Evolutionary conservation across 352 stramenopile genomes (phyloP), one percentile per base, ranked within the genome.

Genomic region (Hyaloperonospora arabidopsidis): DNA sequence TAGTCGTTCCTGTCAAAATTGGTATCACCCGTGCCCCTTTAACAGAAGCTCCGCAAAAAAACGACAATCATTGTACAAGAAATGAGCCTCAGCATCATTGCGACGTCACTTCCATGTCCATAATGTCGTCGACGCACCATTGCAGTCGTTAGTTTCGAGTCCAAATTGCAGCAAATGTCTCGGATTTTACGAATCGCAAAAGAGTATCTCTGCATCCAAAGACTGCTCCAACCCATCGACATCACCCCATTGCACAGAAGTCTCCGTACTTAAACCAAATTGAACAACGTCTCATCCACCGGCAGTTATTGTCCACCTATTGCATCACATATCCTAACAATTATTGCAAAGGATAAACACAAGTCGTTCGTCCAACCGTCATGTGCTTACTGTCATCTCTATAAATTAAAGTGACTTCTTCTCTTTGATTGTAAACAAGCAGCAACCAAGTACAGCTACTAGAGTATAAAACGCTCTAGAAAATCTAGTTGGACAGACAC

Each of bases 171-270:
- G 49, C 68, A 86, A 22, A 84, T 46, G 5, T 59, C 72, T 14
- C 63, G 21, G 49, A 92, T 67, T 56, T 88, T 81, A 11, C 73
- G 68, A 48, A 93, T 76, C 18, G 79, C 71, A 45, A 93, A 90
- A 79, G 79, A 93, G 57, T 93, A 79, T 52, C 82, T 68, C 58
- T 78, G 66, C 57, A 84, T 73, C 69, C 74, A 83, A 2, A 87
- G 56, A 32, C 64, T 64, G 43, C 76, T 69, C 18, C 76, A 60
- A 34, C 84, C 49, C 0, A 60, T 68, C 14, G 60, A 59, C 49
- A 71, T 70, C 18, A 85, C 64, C 32, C 89, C 63, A 53, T 93
- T 93, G 57, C 76, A 88, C 10, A 93, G 54, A 25, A 88, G 60
- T 22, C 74, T 78, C 17, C 80, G 69, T 12, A 71, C 46, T 7